A percentile compares a stretch with the other conserved stretches of the same genome.
These are phyloP conservation scores for Pezicula neosporulosa DNA, from an alignment of 2,329 filamentous ascomycete genomes.

Conservation along the genomic window DNA sequence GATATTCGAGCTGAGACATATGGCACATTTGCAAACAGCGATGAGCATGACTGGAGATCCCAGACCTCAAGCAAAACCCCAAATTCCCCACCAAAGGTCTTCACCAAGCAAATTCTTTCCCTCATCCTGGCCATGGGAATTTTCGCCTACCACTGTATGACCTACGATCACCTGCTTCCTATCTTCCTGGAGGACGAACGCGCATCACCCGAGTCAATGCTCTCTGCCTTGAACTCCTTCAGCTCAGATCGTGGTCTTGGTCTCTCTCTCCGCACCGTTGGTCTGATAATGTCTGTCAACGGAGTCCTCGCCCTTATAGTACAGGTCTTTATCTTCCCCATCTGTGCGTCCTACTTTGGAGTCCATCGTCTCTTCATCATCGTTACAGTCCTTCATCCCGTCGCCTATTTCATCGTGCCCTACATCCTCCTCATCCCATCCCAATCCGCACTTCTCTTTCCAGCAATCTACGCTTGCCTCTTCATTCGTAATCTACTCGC, in stretches of 20 bases:
- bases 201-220: constrained; percentile 23
- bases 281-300: constrained; percentile 57
- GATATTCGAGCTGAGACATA: constrained; percentile 77
- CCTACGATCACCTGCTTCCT: constrained; percentile 85
- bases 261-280: constrained; percentile 58
- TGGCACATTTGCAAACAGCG: constrained; percentile 57
- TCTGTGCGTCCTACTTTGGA: constrained; percentile 54
- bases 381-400: constrained; percentile 56
- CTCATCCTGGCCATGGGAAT: constrained; percentile 81
- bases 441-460: constrained; percentile 40
- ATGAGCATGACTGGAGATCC: constrained; percentile 27
- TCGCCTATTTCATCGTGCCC: constrained; percentile 59
- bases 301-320: constrained; percentile 56
- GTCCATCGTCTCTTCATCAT: constrained; percentile 54
- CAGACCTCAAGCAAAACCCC: constrained; percentile 17
- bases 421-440: constrained; percentile 51
- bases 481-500: constrained; percentile 54
- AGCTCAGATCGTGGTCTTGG: constrained; percentile 61
- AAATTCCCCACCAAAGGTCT: constrained; percentile 36
- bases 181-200: constrained; percentile 87
- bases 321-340: constrained; percentile 58
- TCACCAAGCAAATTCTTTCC: constrained; percentile 65
- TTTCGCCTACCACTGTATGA: constrained; percentile 95
- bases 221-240: constrained; percentile 37
- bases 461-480: constrained; percentile 49